phyloP scores from a whole-genome alignment of 306 rosid species.

The Lupinus albus region DNA sequence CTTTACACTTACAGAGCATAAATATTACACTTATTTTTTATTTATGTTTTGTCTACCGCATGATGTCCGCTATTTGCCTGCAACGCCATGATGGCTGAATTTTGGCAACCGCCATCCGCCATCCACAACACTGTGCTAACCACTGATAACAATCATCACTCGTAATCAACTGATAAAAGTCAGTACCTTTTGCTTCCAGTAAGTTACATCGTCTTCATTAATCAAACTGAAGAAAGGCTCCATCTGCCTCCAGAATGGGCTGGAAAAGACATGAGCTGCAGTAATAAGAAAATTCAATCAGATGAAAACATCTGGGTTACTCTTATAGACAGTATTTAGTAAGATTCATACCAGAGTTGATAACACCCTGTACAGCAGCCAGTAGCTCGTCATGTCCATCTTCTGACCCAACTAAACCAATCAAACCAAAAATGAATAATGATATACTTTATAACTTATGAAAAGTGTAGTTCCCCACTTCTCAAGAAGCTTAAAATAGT shows the following conservation, averaged over 20 bases:
- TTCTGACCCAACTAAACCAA: slow-evolving; percentile 69
- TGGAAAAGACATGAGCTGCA: slow-evolving; percentile 64
- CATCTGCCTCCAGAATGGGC: slow-evolving; percentile 83
- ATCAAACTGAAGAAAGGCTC: slow-evolving; percentile 73
- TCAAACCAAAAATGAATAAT: slow-evolving; percentile 45
- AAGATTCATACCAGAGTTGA: slow-evolving; percentile 59
- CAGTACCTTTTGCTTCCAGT: slow-evolving; percentile 74
- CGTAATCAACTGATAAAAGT: slow-evolving; percentile 29
- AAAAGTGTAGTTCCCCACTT: slow-evolving; percentile 21
- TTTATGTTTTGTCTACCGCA: no score
- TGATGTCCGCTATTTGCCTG: no score
- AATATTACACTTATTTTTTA: no score
- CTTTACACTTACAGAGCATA: no score
- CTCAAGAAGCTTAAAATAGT: slow-evolving; percentile 38
- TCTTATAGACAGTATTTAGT: slow-evolving; percentile 32
- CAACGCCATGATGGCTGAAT: no score
- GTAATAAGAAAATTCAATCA: slow-evolving; percentile 46
- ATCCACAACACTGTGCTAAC: no score
- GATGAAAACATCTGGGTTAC: slow-evolving; percentile 29
- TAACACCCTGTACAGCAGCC: slow-evolving; percentile 80
- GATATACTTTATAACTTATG: slow-evolving; percentile 28
- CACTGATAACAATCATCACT: not conserved
- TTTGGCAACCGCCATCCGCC: no score
- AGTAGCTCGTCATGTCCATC: slow-evolving; percentile 75
- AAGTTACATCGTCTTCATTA: slow-evolving; percentile 60